Base-by-base conservation (phyloP, 1,284 basidiomycete species). In the Microbotryum intermedium region DNA sequence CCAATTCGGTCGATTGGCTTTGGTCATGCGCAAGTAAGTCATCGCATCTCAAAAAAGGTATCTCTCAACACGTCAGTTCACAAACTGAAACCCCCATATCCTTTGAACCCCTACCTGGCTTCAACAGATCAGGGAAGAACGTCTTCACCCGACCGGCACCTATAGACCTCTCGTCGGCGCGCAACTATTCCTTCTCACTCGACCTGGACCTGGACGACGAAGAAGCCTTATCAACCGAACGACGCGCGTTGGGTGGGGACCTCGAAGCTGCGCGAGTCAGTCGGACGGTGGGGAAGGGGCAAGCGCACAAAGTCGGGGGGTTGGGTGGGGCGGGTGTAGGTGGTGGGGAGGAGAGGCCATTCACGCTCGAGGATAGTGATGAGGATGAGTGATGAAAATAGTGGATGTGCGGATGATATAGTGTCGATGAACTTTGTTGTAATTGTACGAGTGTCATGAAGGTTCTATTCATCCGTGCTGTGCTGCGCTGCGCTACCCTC, bases 131-230 rank as follows among this genome's bases (percentile, higher is more conserved):
- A 55, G 92, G 92, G 0, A 90, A 93, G 71, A 93, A 90, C 1
- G 88, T 95, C 70, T 90, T 95, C 75, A 85, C 89, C 25, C 84
- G 86, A 52, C 90, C 92, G 8, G 90, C 87, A 70, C 89, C 90
- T 0, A 95, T 97, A 71, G 91, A 95, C 73, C 84, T 95, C n/a
- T 74, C 73, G 11, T 74, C 76, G 57, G 78, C 77, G 0, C 72
- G 76, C 3, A 68, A 73, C 2, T 76, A 76, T 44, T 73, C 72
- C 4, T 69, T 74, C 53, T 76, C 75, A 78, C 83, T 74, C 77
- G 84, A 70, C 80, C 83, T 70, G 77, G 87, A 74, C 76, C 83
- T 73, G 78, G 86, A 70, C 81, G 88, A 68, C 81, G 84, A 78
- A 47, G 69, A 72, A 55, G 69, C 68, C 7, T 47, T 68, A 3